Percentiles rank a stretch among this genome's conserved stretches.
These are phyloP conservation scores for Auricularia sp. DNA, from an alignment of 768 basidiomycete species.

Conservation along the genomic window DNA sequence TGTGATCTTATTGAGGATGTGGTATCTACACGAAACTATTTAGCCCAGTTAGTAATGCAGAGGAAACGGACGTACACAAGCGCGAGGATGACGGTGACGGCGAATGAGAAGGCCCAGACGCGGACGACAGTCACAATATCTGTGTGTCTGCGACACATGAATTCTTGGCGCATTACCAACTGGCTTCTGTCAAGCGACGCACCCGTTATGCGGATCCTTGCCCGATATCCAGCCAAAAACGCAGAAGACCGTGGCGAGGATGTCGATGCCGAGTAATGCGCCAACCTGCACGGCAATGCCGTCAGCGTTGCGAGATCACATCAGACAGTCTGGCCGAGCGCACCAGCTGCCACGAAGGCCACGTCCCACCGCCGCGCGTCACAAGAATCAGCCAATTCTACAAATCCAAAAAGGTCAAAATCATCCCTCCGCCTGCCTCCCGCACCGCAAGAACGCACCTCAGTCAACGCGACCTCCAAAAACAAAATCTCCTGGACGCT, in stretches of 20 bases:
- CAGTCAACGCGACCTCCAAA: constrained; percentile 39
- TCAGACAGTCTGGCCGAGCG: constrained; percentile 8
- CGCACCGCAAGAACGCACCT: constrained; percentile 23
- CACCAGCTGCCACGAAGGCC: constrained; percentile 33
- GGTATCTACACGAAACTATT: constrained; percentile 12
- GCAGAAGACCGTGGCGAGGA: constrained; percentile 32
- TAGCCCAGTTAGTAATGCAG: neutral
- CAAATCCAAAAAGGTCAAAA: too few relatives aligned
- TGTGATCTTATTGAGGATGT: constrained; percentile 27
- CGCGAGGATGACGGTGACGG: constrained; percentile 28
- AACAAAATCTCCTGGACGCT: constrained; percentile 37
- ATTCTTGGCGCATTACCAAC: neutral
- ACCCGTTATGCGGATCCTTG: constrained; percentile 22
- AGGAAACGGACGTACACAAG: constrained; percentile 16
- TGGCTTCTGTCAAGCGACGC: neutral
- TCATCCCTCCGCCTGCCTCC: too few relatives aligned
- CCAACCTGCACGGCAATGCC: constrained; percentile 13
- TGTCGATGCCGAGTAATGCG: constrained; percentile 31
- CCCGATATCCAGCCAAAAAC: constrained; percentile 35
- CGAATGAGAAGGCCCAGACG: constrained; percentile 33
- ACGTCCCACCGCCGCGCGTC: constrained; percentile 24
- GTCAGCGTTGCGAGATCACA: constrained; percentile 23
- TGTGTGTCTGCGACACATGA: constrained; percentile 15
- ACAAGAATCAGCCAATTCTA: constrained; percentile 16
- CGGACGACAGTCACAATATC: constrained; percentile 34